phyloP scores from a whole-genome alignment of 2,329 filamentous ascomycete species.

The Fusarium sp. region DNA sequence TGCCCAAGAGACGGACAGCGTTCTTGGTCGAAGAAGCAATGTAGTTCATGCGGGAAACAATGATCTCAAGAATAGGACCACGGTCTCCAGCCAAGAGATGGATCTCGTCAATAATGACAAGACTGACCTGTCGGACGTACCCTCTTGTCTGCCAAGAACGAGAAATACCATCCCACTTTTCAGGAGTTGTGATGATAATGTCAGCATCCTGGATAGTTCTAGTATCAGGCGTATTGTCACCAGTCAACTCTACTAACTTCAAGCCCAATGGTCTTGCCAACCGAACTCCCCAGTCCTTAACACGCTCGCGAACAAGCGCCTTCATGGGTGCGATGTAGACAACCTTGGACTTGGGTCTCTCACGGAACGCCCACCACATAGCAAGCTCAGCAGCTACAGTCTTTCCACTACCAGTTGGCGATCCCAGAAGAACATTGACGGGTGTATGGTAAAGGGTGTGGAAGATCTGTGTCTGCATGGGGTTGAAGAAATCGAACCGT shows the following conservation, averaged over 20 bases:
- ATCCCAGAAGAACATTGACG: slow-evolving; percentile 92
- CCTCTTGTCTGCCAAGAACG: slow-evolving; percentile 98
- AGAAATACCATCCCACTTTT: slow-evolving; percentile 99
- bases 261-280: slow-evolving; percentile 86
- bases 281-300: slow-evolving; percentile 91
- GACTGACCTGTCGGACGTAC: slow-evolving; percentile 92
- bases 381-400: slow-evolving; percentile 95
- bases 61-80: slow-evolving; percentile 98
- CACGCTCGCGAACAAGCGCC: slow-evolving; percentile 93
- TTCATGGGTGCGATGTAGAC: slow-evolving; percentile 99
- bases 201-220: slow-evolving; percentile 95
- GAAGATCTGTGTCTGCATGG: slow-evolving; percentile 99
- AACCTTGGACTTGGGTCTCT: slow-evolving; percentile 94
- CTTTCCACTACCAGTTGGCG: slow-evolving; percentile 96
- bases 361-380: slow-evolving; percentile 99
- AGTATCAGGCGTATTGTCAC: slow-evolving; percentile 97
- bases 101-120: slow-evolving; percentile 99
- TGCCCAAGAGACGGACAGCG: slow-evolving; percentile 91
- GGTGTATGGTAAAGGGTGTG: slow-evolving; percentile 94
- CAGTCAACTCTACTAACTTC: slow-evolving; percentile 94
- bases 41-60: slow-evolving; percentile 95
- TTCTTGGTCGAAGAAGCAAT: slow-evolving; percentile 94
- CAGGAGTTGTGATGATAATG: slow-evolving; percentile 98
- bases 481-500: slow-evolving; percentile 96
- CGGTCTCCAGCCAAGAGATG: slow-evolving; percentile 96